Evolutionary conservation across 73 alveolate genomes (phyloP), one percentile per base, ranked within the genome.

Genomic region (Symbiodinium natans): DNA sequence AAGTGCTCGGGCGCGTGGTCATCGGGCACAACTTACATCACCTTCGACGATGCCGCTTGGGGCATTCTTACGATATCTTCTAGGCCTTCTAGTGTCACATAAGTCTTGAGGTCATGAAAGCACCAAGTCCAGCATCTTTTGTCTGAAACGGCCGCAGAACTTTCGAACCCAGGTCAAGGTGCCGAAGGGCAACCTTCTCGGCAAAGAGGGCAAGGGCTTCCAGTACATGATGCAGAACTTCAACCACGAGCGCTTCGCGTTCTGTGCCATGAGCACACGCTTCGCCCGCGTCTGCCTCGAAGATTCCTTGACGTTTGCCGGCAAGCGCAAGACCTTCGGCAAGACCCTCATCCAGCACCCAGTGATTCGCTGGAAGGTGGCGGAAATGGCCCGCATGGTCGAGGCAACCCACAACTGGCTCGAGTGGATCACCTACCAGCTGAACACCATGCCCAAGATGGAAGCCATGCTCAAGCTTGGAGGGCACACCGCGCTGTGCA

Each of bases 31-130:
- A 88, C 95, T 11, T 88, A 63, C 95, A 88, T 88, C 95, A 88
- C 95, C 95, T 88, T 88, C 33, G 95, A 88, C 34, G 95, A 88
- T 34, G 95, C 63, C n/a, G n/a, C n/a, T n/a, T n/a, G n/a, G n/a
- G n/a, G n/a, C n/a, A n/a, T n/a, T n/a, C n/a, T n/a, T n/a, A n/a
- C n/a, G n/a, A n/a, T n/a, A n/a, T n/a, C n/a, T n/a, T n/a, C n/a
- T n/a, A n/a, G n/a, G n/a, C n/a, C n/a, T n/a, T n/a, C n/a, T n/a
- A n/a, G n/a, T n/a, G n/a, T n/a, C n/a, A n/a, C n/a, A n/a, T n/a
- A n/a, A n/a, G n/a, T n/a, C n/a, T n/a, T n/a, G n/a, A n/a, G n/a
- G n/a, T n/a, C n/a, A n/a, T n/a, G n/a, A n/a, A n/a, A n/a, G n/a
- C n/a, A n/a, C n/a, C n/a, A n/a, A n/a, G n/a, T n/a, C n/a, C n/a